phyloP scores from a whole-genome alignment of 2,329 filamentous ascomycete species.

The Neocatenulostroma microsporum region DNA sequence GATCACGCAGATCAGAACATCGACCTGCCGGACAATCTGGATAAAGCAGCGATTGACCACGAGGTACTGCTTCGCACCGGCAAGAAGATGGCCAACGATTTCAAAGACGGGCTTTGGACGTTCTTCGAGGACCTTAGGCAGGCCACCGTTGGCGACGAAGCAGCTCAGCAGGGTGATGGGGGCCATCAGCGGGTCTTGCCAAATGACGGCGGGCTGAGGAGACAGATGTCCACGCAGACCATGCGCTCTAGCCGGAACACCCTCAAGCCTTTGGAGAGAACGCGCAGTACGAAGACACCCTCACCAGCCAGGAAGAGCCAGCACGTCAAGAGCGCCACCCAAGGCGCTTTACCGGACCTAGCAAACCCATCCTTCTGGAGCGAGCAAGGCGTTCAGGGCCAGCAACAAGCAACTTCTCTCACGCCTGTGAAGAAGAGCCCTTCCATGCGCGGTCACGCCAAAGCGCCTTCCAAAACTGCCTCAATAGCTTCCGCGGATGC shows the following conservation, averaged over 20 bases:
- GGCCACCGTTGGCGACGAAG: slow-evolving; percentile 92
- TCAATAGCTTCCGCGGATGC: slow-evolving; percentile 20
- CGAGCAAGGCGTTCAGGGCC: slow-evolving; percentile 17
- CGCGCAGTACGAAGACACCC: slow-evolving; percentile 13
- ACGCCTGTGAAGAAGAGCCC: slow-evolving; percentile 19
- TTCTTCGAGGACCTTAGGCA: slow-evolving; percentile 94
- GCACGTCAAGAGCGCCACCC: slow-evolving; percentile 12
- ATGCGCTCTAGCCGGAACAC: slow-evolving; percentile 17
- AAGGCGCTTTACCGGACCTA: slow-evolving; percentile 19
- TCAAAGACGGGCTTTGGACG: slow-evolving; percentile 82
- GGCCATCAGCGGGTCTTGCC: background rate
- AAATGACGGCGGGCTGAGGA: slow-evolving; percentile 12
- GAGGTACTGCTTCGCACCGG: slow-evolving; percentile 49
- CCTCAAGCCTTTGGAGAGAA: slow-evolving; percentile 14
- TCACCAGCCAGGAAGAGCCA: slow-evolving; percentile 13
- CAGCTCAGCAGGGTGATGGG: slow-evolving; percentile 47
- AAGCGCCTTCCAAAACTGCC: slow-evolving; percentile 16
- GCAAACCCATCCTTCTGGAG: slow-evolving; percentile 25
- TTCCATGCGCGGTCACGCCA: slow-evolving; percentile 8
- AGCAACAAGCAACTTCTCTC: slow-evolving; percentile 8
- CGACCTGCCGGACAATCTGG: slow-evolving; percentile 17
- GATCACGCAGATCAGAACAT: slow-evolving; percentile 22
- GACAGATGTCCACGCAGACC: slow-evolving; percentile 14
- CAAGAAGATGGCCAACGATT: slow-evolving; percentile 80
- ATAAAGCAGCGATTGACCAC: slow-evolving; percentile 37